A percentile compares a stretch with the other conserved stretches of the same genome.
Evolutionary conservation across 805 yeast genomes (phyloP).

Genomic region (Pichia gijzeniarum): DNA sequence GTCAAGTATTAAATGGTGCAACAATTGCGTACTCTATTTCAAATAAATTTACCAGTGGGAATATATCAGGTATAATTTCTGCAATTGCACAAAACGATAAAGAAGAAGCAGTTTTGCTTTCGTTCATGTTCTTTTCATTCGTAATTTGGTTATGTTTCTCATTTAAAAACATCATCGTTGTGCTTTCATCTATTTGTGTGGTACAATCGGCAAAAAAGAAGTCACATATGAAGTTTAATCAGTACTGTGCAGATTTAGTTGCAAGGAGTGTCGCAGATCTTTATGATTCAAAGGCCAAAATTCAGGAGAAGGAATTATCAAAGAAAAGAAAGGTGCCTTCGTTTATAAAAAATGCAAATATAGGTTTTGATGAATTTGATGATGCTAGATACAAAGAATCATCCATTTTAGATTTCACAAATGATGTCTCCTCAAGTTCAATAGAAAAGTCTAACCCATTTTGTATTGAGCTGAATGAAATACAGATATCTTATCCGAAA

Average conservation of each 20-base stretch:
- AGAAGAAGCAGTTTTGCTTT: slow-evolving; percentile 62
- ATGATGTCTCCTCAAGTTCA: not conserved
- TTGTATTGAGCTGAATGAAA: slow-evolving; percentile 1
- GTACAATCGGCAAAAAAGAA: slow-evolving; percentile 12
- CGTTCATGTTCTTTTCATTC: slow-evolving; percentile 72
- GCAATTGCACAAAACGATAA: slow-evolving; percentile 54
- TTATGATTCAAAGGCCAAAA: slow-evolving; percentile 18
- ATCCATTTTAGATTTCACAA: not conserved
- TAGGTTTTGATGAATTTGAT: slow-evolving; percentile 1
- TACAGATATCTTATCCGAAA: slow-evolving; percentile 9
- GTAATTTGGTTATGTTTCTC: slow-evolving; percentile 65
- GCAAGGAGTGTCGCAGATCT: slow-evolving; percentile 24
- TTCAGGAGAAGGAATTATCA: slow-evolving; percentile 18
- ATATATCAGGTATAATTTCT: slow-evolving; percentile 42
- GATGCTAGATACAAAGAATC: not conserved
- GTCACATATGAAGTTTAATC: slow-evolving; percentile 13
- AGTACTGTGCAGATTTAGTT: slow-evolving; percentile 23
- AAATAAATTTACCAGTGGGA: slow-evolving; percentile 32
- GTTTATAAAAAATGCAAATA: slow-evolving; percentile 4
- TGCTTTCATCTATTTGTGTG: slow-evolving; percentile 21
- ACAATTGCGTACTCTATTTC: slow-evolving; percentile 54
- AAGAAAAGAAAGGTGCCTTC: slow-evolving; percentile 19
- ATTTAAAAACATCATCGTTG: slow-evolving; percentile 18
- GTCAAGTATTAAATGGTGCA: slow-evolving; percentile 77
- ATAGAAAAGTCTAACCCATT: slow-evolving; percentile 8